Base-by-base conservation (phyloP, 495 filamentous ascomycete species). In the Penicillium canariense region DNA sequence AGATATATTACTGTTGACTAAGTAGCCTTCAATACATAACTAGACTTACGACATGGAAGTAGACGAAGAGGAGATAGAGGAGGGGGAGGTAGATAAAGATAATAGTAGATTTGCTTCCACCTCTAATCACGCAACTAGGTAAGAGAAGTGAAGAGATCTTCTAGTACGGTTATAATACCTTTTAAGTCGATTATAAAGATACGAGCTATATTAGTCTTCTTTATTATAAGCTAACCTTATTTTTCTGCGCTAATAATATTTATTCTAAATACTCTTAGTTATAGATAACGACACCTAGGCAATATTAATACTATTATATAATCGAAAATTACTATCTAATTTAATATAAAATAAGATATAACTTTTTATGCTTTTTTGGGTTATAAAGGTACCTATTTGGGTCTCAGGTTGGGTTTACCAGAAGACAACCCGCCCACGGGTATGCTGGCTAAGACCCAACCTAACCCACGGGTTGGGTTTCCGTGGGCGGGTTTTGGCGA, bases 371-470 rank as follows among this genome's bases (percentile, higher is more conserved):
- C 28, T 23, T 35, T 35, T 35, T 15, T 12, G 46, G 46, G 46
- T 36, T 32, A 48, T 50, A 48, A 2, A 34, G 35, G 48, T 40
- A 40, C 48, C 48, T 34, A 28, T 50, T 28, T 50, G 32, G 48
- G 48, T 50, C 48, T 25, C 12, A 20, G 48, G 48, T 38, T 50
- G 34, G 35, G 48, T 38, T 50, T 50, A 6, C 23, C 9, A 30
- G n/a, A 38, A 12, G 11, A 39, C 18, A 30, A 50, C 48, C 43
- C 25, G 43, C 42, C 42, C 45, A 48, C 22, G 45, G 46, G 31
- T 49, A 18, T 49, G 46, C 31, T 49, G 46, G 36, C 46, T 49
- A 49, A 49, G 45, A 48, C 45, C 46, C 46, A 36, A 48, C 26
- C 45, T 27, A 27, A n/a, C 45, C 45, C 45, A 48, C 34, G 45